phyloP scores from a whole-genome alignment of 116 monocot genomes.

The Trichopus zeylanicus region DNA sequence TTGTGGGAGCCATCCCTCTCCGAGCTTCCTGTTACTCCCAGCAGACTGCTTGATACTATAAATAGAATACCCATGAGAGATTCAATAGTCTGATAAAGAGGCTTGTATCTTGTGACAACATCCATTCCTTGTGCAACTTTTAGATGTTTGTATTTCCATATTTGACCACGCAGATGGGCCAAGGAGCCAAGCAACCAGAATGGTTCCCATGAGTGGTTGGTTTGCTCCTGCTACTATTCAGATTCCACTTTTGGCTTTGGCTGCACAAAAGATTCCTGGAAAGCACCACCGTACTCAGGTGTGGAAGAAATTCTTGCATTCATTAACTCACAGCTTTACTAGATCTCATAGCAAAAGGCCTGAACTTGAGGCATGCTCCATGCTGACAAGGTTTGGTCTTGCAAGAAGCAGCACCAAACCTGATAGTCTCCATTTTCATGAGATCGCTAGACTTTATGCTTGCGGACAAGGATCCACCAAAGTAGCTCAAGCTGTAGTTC shows the following conservation, averaged over 20 bases:
- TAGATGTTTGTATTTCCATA: constrained; percentile 57
- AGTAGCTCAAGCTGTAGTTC: constrained; percentile 45
- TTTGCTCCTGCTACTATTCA: constrained; percentile 79
- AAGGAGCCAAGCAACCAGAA: constrained; percentile 38
- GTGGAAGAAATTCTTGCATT: constrained; percentile 33
- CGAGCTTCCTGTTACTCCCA: constrained; percentile 53
- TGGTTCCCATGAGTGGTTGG: constrained; percentile 66
- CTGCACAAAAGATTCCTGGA: constrained; percentile 39
- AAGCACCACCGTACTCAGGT: constrained; percentile 26
- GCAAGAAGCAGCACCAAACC: constrained; percentile 42
- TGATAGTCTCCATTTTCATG: constrained; percentile 69
- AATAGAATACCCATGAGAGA: constrained; percentile 49
- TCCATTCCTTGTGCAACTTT: constrained; percentile 51
- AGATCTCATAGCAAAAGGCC: constrained; percentile 23
- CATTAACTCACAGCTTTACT: constrained; percentile 26
- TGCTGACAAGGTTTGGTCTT: constrained; percentile 70
- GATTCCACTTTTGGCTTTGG: constrained; percentile 38
- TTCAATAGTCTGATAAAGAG: constrained; percentile 14
- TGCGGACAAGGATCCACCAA: constrained; percentile 31
- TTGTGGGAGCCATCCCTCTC: constrained; percentile 72
- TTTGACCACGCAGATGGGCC: constrained; percentile 38
- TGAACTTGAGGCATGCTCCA: constrained; percentile 55
- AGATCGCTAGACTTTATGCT: constrained; percentile 56
- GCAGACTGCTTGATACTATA: constrained; percentile 56
- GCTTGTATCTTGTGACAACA: constrained; percentile 53